phyloP scores from a whole-genome alignment of 2,329 filamentous ascomycete species.

The Aureobasidium sp. region DNA sequence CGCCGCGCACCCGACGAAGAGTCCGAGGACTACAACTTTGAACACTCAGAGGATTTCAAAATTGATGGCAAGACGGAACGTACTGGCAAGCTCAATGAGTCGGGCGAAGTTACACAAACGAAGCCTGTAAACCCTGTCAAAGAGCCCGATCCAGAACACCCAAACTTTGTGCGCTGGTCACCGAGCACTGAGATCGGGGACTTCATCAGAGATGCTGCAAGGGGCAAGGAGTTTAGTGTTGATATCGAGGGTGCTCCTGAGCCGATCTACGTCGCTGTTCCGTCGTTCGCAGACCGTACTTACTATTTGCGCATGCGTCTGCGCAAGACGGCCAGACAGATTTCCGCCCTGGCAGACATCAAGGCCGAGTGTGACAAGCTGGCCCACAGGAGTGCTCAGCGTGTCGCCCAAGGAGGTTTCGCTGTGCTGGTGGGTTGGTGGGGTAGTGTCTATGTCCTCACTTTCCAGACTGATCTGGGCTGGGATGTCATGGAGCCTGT shows the following conservation, averaged over 20 bases:
- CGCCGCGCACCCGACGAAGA: slow-evolving; percentile 22
- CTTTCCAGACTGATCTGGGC: slow-evolving; percentile 65
- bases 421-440: slow-evolving; percentile 69
- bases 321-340: slow-evolving; percentile 60
- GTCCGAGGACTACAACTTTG: slow-evolving; percentile 34
- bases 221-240: slow-evolving; percentile 76
- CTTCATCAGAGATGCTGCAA: slow-evolving; percentile 83
- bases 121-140: slow-evolving; percentile 18
- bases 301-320: slow-evolving; percentile 76
- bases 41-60: slow-evolving; percentile 42
- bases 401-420: slow-evolving; percentile 74
- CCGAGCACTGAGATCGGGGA: slow-evolving; percentile 85
- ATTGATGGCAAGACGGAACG: slow-evolving; percentile 44
- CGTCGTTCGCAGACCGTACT: slow-evolving; percentile 83
- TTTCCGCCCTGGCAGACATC: slow-evolving; percentile 62
- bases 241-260: slow-evolving; percentile 64
- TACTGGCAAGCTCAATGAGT: slow-evolving; percentile 35
- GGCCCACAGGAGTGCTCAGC: slow-evolving; percentile 69
- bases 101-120: slow-evolving; percentile 18
- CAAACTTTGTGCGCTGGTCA: slow-evolving; percentile 79
- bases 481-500: slow-evolving; percentile 91
- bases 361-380: slow-evolving; percentile 75
- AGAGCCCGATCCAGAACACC: slow-evolving; percentile 34
- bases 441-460: slow-evolving; percentile 66
- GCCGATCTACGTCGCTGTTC: slow-evolving; percentile 72